Evolutionary conservation across 2,329 filamentous ascomycete genomes (phyloP).

Genomic region (Fusarium sublunatum): DNA sequence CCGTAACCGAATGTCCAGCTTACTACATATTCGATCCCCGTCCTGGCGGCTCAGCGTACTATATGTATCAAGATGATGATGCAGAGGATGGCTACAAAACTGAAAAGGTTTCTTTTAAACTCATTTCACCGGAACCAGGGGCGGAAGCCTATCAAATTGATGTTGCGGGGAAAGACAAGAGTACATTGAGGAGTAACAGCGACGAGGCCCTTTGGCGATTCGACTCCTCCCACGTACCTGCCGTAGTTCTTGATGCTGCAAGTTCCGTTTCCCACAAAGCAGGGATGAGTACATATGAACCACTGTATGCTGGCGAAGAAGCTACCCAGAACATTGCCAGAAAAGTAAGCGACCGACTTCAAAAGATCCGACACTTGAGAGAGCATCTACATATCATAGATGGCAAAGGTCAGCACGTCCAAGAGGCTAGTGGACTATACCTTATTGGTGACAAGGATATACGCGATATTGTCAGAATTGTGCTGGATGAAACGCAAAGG

Average conservation of each 20-base stretch:
- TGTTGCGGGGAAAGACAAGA: slow-evolving; percentile 23
- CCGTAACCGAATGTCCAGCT: slow-evolving; percentile 5
- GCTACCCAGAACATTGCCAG: slow-evolving; percentile 26
- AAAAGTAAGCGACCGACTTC: slow-evolving; percentile 40
- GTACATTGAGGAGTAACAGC: background rate
- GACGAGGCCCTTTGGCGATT: slow-evolving; percentile 22
- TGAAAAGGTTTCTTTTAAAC: slow-evolving; percentile 29
- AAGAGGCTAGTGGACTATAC: slow-evolving; percentile 33
- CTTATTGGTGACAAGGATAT: slow-evolving; percentile 42
- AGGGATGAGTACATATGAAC: background rate
- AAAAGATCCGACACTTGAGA: slow-evolving; percentile 24
- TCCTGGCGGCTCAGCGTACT: slow-evolving; percentile 28
- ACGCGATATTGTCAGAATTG: slow-evolving; percentile 39
- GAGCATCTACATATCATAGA: slow-evolving; percentile 32
- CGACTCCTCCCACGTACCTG: background rate
- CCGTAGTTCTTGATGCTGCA: background rate
- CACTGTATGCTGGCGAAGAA: slow-evolving; percentile 17
- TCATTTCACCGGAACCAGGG: slow-evolving; percentile 11
- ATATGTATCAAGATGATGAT: slow-evolving; percentile 25
- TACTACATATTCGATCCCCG: slow-evolving; percentile 39
- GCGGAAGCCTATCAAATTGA: slow-evolving; percentile 21
- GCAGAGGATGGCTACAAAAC: slow-evolving; percentile 12
- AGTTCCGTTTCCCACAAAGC: background rate
- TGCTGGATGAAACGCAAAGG: slow-evolving; percentile 31
- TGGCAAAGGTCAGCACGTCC: slow-evolving; percentile 20